Evolutionary conservation across 2,329 filamentous ascomycete genomes (phyloP), one percentile per base, ranked within the genome.

Genomic region (Huntiella abstrusa): DNA sequence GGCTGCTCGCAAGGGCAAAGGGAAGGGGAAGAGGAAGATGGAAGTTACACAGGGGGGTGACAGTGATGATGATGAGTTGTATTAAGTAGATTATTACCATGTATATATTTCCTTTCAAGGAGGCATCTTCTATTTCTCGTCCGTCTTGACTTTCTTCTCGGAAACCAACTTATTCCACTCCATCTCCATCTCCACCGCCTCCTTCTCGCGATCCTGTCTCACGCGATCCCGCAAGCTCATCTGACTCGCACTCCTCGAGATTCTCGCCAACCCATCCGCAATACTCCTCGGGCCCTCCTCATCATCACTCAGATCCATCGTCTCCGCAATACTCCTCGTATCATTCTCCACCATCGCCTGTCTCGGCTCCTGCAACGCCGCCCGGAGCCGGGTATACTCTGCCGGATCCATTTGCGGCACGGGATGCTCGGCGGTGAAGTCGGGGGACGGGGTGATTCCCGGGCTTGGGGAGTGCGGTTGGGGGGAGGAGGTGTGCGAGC

Each of bases 61-160:
- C 13, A 71, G 67, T 51, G 73, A 70, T 50, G 71, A 76, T 44
- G 71, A 75, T 41, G 70, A 63, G 7, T 53, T 76, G 55, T 76
- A 77, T 46, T 75, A 33, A 41, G 22, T 19, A 39, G 13, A 17
- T 39, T 16, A 39, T 45, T 28, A 32, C 7, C 15, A 33, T 7
- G 13, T 19, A 45, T 41, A n/a, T n/a, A 8, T 41, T 41, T 10
- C 15, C 17, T 3, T 28, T 6, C 2, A 6, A 28, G 22, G 8
- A 28, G 40, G 35, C 8, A n/a, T n/a, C n/a, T 40, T 34, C 8
- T 39, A 17, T 40, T 34, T 15, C 17, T 41, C n/a, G 39, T 22
- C 11, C 43, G 22, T 38, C 40, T 47, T 46, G 5, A 41, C 41
- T 36, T 46, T 46, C 16, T 41, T 41, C 16, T 36, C 42, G 2